phyloP scores from a whole-genome alignment of 2,329 filamentous ascomycete species.

The Calonectria montana region DNA sequence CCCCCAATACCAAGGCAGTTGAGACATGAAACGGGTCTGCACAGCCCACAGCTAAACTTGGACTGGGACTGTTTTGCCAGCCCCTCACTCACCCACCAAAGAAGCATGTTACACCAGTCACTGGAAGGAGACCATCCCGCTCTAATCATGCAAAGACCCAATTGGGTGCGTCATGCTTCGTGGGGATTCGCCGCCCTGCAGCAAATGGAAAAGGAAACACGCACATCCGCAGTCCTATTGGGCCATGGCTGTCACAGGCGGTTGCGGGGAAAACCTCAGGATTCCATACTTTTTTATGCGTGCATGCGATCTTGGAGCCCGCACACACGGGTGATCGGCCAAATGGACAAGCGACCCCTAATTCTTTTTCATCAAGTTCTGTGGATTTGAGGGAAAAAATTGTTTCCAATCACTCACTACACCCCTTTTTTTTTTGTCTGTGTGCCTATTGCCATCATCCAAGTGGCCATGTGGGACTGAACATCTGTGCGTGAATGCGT shows the following conservation, averaged over 20 bases:
- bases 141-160: slow-evolving; percentile 28
- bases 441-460: not conserved
- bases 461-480: not conserved
- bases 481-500: slow-evolving; percentile 5
- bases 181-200: slow-evolving; percentile 33
- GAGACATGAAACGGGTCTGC: slow-evolving; percentile 22
- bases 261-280: slow-evolving; percentile 13
- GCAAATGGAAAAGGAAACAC: slow-evolving; percentile 31
- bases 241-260: slow-evolving; percentile 13
- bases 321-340: slow-evolving; percentile 17
- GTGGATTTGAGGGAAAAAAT: not conserved
- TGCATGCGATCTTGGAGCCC: slow-evolving; percentile 20
- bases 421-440: not conserved
- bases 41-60: slow-evolving; percentile 20
- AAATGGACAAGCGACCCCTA: not conserved
- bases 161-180: slow-evolving; percentile 36
- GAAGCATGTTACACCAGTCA: not conserved
- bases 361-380: not conserved
- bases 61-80: not conserved
- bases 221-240: slow-evolving; percentile 12
- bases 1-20: not conserved
- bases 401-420: not conserved
- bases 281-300: slow-evolving; percentile 16
- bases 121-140: not conserved
- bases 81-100: slow-evolving; percentile 1